Evolutionary conservation across 495 filamentous ascomycete genomes (phyloP).

Genomic region (Penicillium tannophilum): DNA sequence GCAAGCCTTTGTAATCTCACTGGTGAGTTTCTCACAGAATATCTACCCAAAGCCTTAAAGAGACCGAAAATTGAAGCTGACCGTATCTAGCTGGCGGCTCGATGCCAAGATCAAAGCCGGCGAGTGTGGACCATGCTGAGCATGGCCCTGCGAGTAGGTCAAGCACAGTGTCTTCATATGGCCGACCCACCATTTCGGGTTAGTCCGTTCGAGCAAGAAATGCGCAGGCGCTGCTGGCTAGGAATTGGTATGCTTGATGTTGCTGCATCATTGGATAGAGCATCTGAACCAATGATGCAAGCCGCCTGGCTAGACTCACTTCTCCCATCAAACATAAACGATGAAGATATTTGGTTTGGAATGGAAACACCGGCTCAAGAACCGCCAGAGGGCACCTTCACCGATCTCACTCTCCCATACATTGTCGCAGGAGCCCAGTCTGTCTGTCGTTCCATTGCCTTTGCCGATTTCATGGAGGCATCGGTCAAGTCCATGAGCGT

Average conservation of each 20-base stretch:
- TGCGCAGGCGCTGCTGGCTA: slow-evolving; percentile 41
- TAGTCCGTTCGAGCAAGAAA: slow-evolving; percentile 35
- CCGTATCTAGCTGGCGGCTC: slow-evolving; percentile 42
- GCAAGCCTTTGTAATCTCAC: slow-evolving; percentile 58
- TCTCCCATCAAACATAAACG: slow-evolving; percentile 36
- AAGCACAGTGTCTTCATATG: slow-evolving; percentile 65
- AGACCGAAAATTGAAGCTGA: slow-evolving; percentile 8
- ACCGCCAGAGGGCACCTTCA: slow-evolving; percentile 28
- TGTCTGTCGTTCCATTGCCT: slow-evolving; percentile 30
- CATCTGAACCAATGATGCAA: slow-evolving; percentile 45
- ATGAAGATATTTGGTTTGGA: slow-evolving; percentile 32
- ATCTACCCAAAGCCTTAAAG: not conserved
- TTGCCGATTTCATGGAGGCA: slow-evolving; percentile 30
- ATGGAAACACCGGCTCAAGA: slow-evolving; percentile 26
- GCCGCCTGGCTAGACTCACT: slow-evolving; percentile 31
- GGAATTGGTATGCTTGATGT: slow-evolving; percentile 41
- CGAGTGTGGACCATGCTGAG: slow-evolving; percentile 62
- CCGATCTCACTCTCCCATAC: slow-evolving; percentile 37
- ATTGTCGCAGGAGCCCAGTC: slow-evolving; percentile 30
- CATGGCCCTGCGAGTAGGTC: slow-evolving; percentile 67
- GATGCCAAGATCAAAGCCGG: slow-evolving; percentile 42
- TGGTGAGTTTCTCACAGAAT: slow-evolving; percentile 33
- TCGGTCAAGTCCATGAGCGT: slow-evolving; percentile 24
- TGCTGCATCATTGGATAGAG: slow-evolving; percentile 36
- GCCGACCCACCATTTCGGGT: slow-evolving; percentile 36